Conservation (phyloP, 345 rosid genomes). For the Citrus trifoliata region DNA sequence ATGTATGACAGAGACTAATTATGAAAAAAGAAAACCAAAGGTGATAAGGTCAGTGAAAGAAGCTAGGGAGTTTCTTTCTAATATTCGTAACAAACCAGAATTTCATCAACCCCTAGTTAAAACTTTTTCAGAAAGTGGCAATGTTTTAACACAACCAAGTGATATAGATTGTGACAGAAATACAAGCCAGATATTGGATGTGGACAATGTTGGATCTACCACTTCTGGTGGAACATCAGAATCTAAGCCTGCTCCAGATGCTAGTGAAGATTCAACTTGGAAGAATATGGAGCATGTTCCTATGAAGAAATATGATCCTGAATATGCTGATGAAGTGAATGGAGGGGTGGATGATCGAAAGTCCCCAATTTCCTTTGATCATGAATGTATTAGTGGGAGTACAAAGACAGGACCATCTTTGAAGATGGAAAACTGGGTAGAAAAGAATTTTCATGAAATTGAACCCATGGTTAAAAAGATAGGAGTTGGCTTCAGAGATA, state of each 20-base stretch:
- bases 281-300: slow-evolving; percentile 21
- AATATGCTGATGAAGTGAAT: slow-evolving; percentile 20
- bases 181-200: slow-evolving; percentile 20
- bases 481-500: slow-evolving; percentile 71
- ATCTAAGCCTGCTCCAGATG: slow-evolving; percentile 20
- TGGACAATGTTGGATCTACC: slow-evolving; percentile 12
- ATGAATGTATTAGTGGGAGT: slow-evolving; percentile 13
- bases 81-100: slow-evolving; percentile 26
- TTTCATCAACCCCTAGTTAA: slow-evolving; percentile 18
- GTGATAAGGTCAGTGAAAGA: slow-evolving; percentile 78
- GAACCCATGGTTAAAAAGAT: slow-evolving; percentile 67
- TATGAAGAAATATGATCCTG: slow-evolving; percentile 25
- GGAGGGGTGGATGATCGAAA: slow-evolving; percentile 19
- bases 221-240: slow-evolving; percentile 23
- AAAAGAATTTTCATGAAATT: slow-evolving; percentile 61
- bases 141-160: slow-evolving; percentile 10
- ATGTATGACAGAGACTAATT: slow-evolving; percentile 15
- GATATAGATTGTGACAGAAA: slow-evolving; percentile 20
- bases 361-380: slow-evolving; percentile 8
- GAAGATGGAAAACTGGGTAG: slow-evolving; percentile 56
- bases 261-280: slow-evolving; percentile 19
- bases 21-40: slow-evolving; percentile 40
- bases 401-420: slow-evolving; percentile 25
- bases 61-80: slow-evolving; percentile 76
- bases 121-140: slow-evolving; percentile 20